Base-by-base conservation (phyloP, 495 filamentous ascomycete genomes). In the Neurospora pannonica region DNA sequence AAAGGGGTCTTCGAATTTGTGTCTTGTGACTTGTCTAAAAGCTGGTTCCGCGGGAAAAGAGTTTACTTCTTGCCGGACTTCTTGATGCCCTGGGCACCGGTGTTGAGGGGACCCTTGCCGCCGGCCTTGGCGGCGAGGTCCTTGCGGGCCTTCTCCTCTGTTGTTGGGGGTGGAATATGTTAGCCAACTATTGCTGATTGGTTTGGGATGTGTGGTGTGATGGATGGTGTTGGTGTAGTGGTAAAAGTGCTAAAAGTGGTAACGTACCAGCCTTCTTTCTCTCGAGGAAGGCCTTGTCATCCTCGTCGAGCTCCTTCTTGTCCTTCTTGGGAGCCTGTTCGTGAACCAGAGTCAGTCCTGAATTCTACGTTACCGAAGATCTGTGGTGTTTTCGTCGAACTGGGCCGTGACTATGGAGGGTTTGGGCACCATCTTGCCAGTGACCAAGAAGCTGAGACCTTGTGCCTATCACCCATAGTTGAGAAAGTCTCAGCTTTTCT, bases 61-160 rank as follows among this genome's bases (percentile, higher is more conserved):
- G n/a, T n/a, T 85, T 88, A 94, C 87, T 94, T 94, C 91, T 96
- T 95, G 80, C 93, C 93, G 38, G 91, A 93, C 86, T 93, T 95
- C 90, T 95, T 96, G 85, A 96, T 96, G 70, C 92, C 92, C 84
- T 95, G 92, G 71, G 86, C 80, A 40, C 93, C 93, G 70, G 90
- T 91, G 83, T 93, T 93, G 72, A 87, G 74, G 73, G 87, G 87
- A 8, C 84, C 89, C 82, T 86, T 90, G 75, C 88, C 88, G 71
- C 83, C 83, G 15, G 86, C 85, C 82, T 92, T 90, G 69, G 90
- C 88, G 37, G 88, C 87, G 83, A 94, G 78, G 4, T 93, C 92
- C 82, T 92, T 91, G 84, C 89, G 91, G 10, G 91, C 92, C 86
- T 93, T 93, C 79, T 91, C 91, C 74, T 93, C 92, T 94, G 74